Percentiles rank a stretch among this genome's conserved stretches.
Conservation (phyloP, 2,329 filamentous ascomycete species). For the Aureobasidium vineae region DNA sequence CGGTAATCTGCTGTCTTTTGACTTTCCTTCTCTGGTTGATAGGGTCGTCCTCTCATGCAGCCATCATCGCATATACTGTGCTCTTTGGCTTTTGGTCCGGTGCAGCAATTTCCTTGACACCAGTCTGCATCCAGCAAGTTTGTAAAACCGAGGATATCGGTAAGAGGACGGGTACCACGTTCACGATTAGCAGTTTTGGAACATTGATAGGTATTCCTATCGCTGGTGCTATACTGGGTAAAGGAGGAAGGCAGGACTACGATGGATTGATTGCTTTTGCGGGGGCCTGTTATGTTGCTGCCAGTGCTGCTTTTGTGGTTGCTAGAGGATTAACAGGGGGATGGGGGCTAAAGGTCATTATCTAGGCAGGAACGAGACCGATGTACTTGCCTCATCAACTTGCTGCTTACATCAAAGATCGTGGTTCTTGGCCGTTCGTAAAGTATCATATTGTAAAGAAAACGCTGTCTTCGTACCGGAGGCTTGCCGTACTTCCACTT, state of each 20-base stretch:
- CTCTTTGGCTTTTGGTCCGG: constrained; percentile 37
- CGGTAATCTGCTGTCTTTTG: constrained; percentile 31
- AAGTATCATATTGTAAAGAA: no score
- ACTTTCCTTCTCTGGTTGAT: constrained; percentile 34
- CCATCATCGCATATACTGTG: constrained; percentile 33
- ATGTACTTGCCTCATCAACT: not conserved
- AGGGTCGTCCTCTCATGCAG: constrained; percentile 26
- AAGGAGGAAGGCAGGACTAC: constrained; percentile 40
- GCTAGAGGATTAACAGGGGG: constrained; percentile 30
- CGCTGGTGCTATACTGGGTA: constrained; percentile 52
- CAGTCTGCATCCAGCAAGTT: constrained; percentile 38
- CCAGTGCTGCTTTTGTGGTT: constrained; percentile 30
- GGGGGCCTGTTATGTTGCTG: constrained; percentile 32
- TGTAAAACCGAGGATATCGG: constrained; percentile 46
- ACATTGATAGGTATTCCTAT: constrained; percentile 67
- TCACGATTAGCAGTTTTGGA: constrained; percentile 61
- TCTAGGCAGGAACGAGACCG: not conserved
- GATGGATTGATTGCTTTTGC: constrained; percentile 35
- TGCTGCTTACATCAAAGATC: not conserved
- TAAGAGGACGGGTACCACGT: constrained; percentile 63
- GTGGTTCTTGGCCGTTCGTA: no score
- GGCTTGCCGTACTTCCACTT: no score
- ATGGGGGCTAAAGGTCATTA: not conserved
- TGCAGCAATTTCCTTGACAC: constrained; percentile 36
- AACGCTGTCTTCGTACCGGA: no score